Evolutionary conservation across 106 monocot genomes (phyloP).

Genomic region (Apostasia shenzhenica): DNA sequence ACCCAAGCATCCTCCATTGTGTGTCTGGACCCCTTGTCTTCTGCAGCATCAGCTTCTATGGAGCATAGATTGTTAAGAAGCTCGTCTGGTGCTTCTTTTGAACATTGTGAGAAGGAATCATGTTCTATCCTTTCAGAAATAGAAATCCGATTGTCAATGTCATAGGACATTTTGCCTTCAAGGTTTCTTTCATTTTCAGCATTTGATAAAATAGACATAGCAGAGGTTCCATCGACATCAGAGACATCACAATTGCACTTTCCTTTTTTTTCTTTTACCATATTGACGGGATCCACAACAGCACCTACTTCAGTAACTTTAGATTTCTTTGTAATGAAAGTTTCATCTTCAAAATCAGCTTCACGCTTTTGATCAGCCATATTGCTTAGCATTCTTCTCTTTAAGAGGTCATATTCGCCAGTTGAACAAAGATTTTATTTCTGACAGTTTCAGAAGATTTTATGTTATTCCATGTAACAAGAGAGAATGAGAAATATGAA

Average conservation of each 20-base stretch:
- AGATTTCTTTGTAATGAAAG: constrained; percentile 28
- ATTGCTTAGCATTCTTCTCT: not conserved
- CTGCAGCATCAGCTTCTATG: constrained; percentile 78
- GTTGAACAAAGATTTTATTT: too few relatives aligned
- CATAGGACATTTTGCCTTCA: not conserved
- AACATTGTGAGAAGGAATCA: constrained; percentile 7
- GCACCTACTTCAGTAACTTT: constrained; percentile 18
- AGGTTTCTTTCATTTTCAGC: constrained; percentile 9
- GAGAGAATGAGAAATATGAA: too few relatives aligned
- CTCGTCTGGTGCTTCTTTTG: constrained; percentile 7
- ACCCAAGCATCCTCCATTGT: constrained; percentile 92
- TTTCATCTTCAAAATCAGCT: constrained; percentile 19
- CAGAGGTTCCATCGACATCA: constrained; percentile 2
- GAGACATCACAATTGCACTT: constrained; percentile 2
- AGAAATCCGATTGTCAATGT: not conserved
- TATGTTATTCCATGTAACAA: too few relatives aligned
- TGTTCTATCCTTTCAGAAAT: constrained; percentile 1
- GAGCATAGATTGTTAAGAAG: constrained; percentile 5
- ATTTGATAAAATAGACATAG: constrained; percentile 4
- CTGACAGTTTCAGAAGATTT: too few relatives aligned
- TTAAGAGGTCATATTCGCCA: too few relatives aligned
- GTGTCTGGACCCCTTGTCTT: constrained; percentile 84
- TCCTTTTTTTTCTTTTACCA: constrained; percentile 1
- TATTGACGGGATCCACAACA: not conserved
- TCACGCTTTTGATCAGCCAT: constrained; percentile 39